Conservation (phyloP, 2,329 filamentous ascomycete species). For the Arthrinium phaeospermum region DNA sequence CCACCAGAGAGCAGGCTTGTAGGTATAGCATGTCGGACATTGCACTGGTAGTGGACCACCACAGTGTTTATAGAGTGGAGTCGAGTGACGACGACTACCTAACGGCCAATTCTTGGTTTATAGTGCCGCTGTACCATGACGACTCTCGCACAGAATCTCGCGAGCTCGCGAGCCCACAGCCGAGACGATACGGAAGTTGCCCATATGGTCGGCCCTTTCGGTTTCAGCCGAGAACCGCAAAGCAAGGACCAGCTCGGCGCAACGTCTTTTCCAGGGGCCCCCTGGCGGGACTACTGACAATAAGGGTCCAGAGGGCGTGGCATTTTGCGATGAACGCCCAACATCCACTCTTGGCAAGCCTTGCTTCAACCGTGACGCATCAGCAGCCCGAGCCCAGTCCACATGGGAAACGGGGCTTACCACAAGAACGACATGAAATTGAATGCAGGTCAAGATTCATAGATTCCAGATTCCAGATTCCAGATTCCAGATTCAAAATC, state of each 20-base stretch:
- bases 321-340: conserved; percentile 1
- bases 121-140: background rate
- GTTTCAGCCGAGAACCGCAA: conserved; percentile 6
- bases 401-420: background rate
- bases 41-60: background rate
- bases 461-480: too few species aligned
- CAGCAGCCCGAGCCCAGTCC: background rate
- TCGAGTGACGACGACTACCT: background rate
- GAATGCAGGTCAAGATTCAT: background rate
- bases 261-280: background rate
- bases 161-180: background rate
- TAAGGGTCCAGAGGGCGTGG: conserved; percentile 4
- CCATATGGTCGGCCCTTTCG: conserved; percentile 1
- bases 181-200: background rate
- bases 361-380: background rate
- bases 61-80: conserved; percentile 5
- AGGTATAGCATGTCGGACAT: background rate
- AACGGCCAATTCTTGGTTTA: background rate
- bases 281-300: background rate
- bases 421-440: background rate
- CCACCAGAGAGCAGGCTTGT: background rate
- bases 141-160: too few species aligned
- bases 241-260: background rate
- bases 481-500: background rate
- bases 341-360: conserved; percentile 3